Base-by-base conservation (phyloP, 1,284 basidiomycete genomes). In the Melampsora americana region DNA sequence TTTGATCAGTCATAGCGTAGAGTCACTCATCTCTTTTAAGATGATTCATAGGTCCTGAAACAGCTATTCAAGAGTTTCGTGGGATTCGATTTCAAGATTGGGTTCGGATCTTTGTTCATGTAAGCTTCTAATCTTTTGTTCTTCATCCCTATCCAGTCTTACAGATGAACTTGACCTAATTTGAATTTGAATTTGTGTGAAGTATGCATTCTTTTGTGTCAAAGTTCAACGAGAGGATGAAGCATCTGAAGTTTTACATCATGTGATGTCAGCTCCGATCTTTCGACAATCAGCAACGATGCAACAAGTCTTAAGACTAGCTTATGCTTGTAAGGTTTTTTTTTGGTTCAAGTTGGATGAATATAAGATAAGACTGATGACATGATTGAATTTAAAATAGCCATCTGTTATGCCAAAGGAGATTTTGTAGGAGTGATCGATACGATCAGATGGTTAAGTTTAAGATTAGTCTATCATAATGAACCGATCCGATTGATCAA, bases 171-270 rank as follows among this genome's bases (percentile, higher is more conserved):
- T n/a, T n/a, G n/a, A n/a, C n/a, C n/a, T n/a, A n/a, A n/a, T n/a
- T n/a, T n/a, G n/a, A n/a, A n/a, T n/a, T 30, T 2, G 12, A 46
- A 64, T 78, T 32, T 53, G n/a, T 42, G 3, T 18, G 12, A 79
- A 97, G 92, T 96, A 96, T 82, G 88, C 89, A 72, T 93, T 95
- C 82, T 85, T 91, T 7, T 84, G 94, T 48, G 91, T 92, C 78
- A 84, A 84, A 35, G 80, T 69, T 85, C 85, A 81, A 85, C 88
- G 77, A 85, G 86, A 88, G 79, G 88, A 90, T 7, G 83, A 87
- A 7, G 92, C 90, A 0, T 87, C 90, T 65, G 92, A 95, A 80
- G 86, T 94, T 0, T 85, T 95, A 1, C 86, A 89, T 14, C 93
- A 95, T 80, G 86, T 94, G 53, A 84, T 90, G 11, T 85, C 88